Base-by-base conservation (phyloP, 805 yeast genomes). In the Cyberlindnera xishuangbannaensis region DNA sequence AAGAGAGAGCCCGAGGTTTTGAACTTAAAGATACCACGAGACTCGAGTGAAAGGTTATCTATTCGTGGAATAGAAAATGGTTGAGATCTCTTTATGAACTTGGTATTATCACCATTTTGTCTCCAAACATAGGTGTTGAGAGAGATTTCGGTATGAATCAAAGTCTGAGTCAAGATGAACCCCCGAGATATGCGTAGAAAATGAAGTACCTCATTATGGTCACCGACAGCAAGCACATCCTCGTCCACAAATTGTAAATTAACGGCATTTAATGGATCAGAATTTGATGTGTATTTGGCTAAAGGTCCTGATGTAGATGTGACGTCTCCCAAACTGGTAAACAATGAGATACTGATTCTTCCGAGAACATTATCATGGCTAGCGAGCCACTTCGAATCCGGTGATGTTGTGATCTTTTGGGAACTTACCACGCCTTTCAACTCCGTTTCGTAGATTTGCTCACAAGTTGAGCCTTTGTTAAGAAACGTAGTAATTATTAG, bases 121-220 rank as follows among this genome's bases (percentile, higher is more conserved):
- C n/a, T n/a, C n/a, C n/a, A n/a, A n/a, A n/a, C n/a, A n/a, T n/a
- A n/a, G n/a, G n/a, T n/a, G n/a, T n/a, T n/a, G n/a, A n/a, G n/a
- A n/a, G n/a, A n/a, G n/a, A n/a, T n/a, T n/a, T n/a, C n/a, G n/a
- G n/a, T n/a, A n/a, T n/a, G n/a, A n/a, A n/a, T n/a, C n/a, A n/a
- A n/a, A 8, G 17, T 33, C 18, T 41, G 49, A 31, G 32, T 39
- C 45, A 43, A 47, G 2, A 42, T 18, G 4, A 10, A 29, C 2
- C 31, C 14, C 6, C 15, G 7, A 1, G 28, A 31, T 4, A 17
- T n/a, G 14, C n/a, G 4, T 3, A 19, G 12, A 6, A 4, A 18
- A 24, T 44, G 43, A 4, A 5, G 8, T 15, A 33, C 17, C 24
- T 45, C 50, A 12, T 28, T 17, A 29, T 44, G 48, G 26, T 45